Conservation (phyloP, 371 early-diverging fungal species). For the Thermomucor indicae-seudaticae region DNA sequence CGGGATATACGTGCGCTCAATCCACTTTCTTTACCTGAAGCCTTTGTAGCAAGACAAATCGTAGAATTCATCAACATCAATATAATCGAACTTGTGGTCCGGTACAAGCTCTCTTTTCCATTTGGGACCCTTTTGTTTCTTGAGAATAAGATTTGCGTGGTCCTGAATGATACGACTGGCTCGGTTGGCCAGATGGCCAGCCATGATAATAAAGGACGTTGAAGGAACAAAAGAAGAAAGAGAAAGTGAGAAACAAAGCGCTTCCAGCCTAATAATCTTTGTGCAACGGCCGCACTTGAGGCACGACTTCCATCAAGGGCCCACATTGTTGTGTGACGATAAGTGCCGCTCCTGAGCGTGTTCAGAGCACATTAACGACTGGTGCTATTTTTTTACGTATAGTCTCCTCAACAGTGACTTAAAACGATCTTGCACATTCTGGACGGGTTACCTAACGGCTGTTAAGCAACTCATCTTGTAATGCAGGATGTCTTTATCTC, state of each 20-base stretch:
- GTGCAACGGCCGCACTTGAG: too few species aligned
- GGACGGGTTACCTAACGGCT: too few species aligned
- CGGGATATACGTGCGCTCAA: too few species aligned
- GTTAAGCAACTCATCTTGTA: too few species aligned
- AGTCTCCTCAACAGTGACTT: too few species aligned
- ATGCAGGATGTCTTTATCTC: too few species aligned
- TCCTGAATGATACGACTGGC: constrained; percentile 9
- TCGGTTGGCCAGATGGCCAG: constrained; percentile 6
- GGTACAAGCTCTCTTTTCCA: constrained; percentile 80
- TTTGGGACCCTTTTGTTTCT: constrained; percentile 36
- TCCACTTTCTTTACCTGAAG: too few species aligned
- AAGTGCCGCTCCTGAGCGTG: too few species aligned
- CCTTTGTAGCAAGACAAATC: constrained; percentile 20
- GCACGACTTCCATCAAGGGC: neutral
- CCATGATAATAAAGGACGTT: constrained; percentile 4
- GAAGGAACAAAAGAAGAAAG: constrained; percentile 4
- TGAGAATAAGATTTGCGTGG: constrained; percentile 4
- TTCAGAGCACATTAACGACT: too few species aligned
- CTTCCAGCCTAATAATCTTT: neutral
- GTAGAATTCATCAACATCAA: constrained; percentile 78
- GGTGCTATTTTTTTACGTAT: neutral
- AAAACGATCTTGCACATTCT: too few species aligned
- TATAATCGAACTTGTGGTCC: constrained; percentile 88
- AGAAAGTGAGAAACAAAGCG: constrained; percentile 1
- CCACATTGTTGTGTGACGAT: neutral